These are phyloP conservation scores for Gillenia trifoliata DNA, from an alignment of 306 rosid species.

Conservation along the genomic window DNA sequence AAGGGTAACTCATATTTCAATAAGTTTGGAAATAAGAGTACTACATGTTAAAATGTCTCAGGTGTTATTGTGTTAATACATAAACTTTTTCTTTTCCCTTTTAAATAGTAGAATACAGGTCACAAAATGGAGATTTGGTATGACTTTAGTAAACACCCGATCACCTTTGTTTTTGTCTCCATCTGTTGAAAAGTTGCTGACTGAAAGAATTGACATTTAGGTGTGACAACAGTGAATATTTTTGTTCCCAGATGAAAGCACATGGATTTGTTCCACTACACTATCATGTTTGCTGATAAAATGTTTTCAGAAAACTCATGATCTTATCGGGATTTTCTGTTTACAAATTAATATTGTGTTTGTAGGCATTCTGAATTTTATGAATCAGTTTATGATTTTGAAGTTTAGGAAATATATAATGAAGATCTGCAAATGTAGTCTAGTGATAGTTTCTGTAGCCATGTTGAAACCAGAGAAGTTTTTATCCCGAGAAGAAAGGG, in stretches of 20 bases:
- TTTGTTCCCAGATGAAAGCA: not conserved
- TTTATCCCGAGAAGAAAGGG: not conserved
- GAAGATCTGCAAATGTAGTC: not conserved
- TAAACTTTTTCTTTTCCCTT: not conserved
- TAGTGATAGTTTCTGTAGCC: not conserved
- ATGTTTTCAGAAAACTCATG: not conserved
- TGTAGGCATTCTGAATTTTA: not conserved
- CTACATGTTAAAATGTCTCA: not conserved
- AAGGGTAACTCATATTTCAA: not conserved
- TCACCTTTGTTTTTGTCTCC: not conserved
- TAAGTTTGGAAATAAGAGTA: not conserved
- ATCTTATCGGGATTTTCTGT: not conserved
- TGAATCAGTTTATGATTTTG: not conserved
- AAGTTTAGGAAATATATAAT: not conserved
- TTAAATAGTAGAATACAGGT: not conserved
- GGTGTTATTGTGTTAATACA: not conserved
- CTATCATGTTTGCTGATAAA: not conserved
- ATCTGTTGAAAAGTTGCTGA: not conserved
- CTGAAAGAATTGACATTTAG: not conserved
- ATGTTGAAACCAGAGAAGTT: not conserved
- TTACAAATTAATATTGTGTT: not conserved
- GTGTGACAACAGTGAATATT: not conserved
- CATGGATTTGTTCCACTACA: not conserved
- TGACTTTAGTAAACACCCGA: not conserved
- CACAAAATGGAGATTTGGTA: not conserved